A percentile compares a stretch with the other conserved stretches of the same genome.
Conservation (phyloP, 805 yeast genomes). For the Jamesozyma hellenica region DNA sequence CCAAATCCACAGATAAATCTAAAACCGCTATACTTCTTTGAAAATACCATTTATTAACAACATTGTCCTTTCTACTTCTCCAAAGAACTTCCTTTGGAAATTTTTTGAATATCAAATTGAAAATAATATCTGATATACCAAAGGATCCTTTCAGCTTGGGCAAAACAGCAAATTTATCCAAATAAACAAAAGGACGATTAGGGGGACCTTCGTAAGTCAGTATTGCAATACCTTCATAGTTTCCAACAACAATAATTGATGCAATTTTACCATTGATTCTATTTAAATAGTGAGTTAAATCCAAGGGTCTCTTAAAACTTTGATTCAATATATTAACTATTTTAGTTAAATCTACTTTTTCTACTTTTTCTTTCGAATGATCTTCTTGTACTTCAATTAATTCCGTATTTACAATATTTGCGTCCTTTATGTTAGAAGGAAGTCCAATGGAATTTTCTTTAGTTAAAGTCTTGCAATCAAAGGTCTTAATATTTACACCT, state of each 20-base stretch:
- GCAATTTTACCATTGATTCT: conserved; percentile 63
- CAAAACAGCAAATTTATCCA: conserved; percentile 90
- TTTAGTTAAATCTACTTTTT: conserved; percentile 42
- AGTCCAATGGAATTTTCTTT: conserved; percentile 20
- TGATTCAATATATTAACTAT: conserved; percentile 58
- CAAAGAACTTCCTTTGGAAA: conserved; percentile 72
- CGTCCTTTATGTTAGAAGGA: conserved; percentile 10
- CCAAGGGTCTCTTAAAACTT: conserved; percentile 65
- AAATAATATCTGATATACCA: conserved; percentile 87
- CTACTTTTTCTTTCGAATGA: background rate
- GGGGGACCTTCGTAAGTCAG: conserved; percentile 65
- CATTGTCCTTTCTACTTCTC: conserved; percentile 81
- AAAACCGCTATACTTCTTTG: conserved; percentile 74
- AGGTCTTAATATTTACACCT: conserved; percentile 43
- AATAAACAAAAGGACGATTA: conserved; percentile 48
- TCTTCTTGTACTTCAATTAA: background rate
- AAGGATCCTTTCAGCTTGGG: conserved; percentile 79
- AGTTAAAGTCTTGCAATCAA: conserved; percentile 15
- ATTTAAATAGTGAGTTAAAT: conserved; percentile 52
- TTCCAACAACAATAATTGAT: conserved; percentile 76
- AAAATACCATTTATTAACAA: conserved; percentile 96
- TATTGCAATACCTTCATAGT: conserved; percentile 91
- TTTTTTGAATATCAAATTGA: conserved; percentile 61
- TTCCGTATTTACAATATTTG: background rate
- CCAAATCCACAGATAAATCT: conserved; percentile 32